A percentile compares a stretch with the other conserved stretches of the same genome.
phyloP scores from a whole-genome alignment of 768 basidiomycete genomes.

The Gyrodon lividus region DNA sequence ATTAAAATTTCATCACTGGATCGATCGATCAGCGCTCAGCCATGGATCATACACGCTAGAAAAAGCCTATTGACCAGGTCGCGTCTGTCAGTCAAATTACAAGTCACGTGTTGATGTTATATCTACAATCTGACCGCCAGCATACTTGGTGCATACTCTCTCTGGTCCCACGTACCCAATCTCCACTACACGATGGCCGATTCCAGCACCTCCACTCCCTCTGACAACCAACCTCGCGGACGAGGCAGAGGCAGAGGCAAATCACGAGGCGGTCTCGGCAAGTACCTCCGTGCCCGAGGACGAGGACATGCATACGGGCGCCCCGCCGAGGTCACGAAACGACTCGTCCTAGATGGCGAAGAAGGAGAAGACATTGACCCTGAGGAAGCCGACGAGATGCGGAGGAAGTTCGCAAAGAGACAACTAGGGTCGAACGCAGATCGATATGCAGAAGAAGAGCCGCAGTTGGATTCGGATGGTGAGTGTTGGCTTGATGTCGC shows the following conservation, averaged over 20 bases:
- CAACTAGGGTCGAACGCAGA: slow-evolving; percentile 69
- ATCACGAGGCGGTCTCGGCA: slow-evolving; percentile 69
- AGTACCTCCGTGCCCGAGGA: slow-evolving; percentile 71
- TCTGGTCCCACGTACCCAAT: too few species aligned
- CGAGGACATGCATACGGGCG: slow-evolving; percentile 58
- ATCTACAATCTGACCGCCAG: too few species aligned
- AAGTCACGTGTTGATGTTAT: too few species aligned
- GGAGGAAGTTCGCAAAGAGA: slow-evolving; percentile 53
- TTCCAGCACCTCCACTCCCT: slow-evolving; percentile 4
- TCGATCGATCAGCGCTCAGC: too few species aligned
- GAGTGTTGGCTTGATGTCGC: slow-evolving; percentile 2
- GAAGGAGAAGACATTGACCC: slow-evolving; percentile 32
- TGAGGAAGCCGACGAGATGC: slow-evolving; percentile 49
- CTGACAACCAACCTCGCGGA: slow-evolving; percentile 19
- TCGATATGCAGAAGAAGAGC: slow-evolving; percentile 69
- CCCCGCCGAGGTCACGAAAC: slow-evolving; percentile 63
- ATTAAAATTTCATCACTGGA: too few species aligned
- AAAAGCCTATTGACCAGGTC: too few species aligned
- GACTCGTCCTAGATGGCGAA: slow-evolving; percentile 63
- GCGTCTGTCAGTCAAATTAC: too few species aligned
- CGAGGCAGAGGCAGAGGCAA: slow-evolving; percentile 53
- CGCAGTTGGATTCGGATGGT: slow-evolving; percentile 73
- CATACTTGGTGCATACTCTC: neutral
- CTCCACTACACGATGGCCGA: slow-evolving; percentile 10
- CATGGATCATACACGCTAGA: too few species aligned